Percentiles rank a stretch among this genome's conserved stretches.
phyloP scores from a whole-genome alignment of 192 early-diverging fungal genomes.

The Neocallimastix lanati region DNA sequence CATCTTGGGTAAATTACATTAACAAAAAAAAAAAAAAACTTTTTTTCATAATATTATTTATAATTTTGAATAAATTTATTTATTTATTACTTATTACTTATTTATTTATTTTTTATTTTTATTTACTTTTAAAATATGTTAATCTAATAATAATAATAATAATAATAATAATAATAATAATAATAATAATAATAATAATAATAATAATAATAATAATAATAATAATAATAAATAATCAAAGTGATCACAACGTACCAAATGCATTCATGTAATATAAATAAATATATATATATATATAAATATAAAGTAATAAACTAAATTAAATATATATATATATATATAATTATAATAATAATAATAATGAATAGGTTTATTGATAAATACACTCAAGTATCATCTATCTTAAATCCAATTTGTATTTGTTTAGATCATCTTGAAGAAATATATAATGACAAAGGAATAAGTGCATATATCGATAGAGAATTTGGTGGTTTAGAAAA shows the following conservation, averaged over 20 bases:
- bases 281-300: slow-evolving; percentile 9
- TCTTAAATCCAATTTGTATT: slow-evolving; percentile 70
- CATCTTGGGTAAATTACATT: slow-evolving; percentile 95
- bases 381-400: slow-evolving; percentile 94
- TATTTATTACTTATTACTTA: no score
- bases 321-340: neutral
- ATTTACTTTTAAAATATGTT: neutral
- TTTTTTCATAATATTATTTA: no score
- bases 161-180: neutral
- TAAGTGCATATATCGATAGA: slow-evolving; percentile 44
- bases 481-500: slow-evolving; percentile 45
- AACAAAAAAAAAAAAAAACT: no score
- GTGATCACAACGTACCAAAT: slow-evolving; percentile 73
- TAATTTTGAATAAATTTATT: no score
- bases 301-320: neutral
- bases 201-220: neutral
- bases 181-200: neutral
- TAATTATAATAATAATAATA: neutral
- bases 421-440: slow-evolving; percentile 55
- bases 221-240: neutral
- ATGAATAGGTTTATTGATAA: slow-evolving; percentile 13
- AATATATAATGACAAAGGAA: slow-evolving; percentile 31
- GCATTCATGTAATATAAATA: slow-evolving; percentile 95
- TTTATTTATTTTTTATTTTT: neutral
- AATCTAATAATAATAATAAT: neutral